phyloP scores from a whole-genome alignment of 23 red algal genomes.

The Gracilariopsis chorda region DNA sequence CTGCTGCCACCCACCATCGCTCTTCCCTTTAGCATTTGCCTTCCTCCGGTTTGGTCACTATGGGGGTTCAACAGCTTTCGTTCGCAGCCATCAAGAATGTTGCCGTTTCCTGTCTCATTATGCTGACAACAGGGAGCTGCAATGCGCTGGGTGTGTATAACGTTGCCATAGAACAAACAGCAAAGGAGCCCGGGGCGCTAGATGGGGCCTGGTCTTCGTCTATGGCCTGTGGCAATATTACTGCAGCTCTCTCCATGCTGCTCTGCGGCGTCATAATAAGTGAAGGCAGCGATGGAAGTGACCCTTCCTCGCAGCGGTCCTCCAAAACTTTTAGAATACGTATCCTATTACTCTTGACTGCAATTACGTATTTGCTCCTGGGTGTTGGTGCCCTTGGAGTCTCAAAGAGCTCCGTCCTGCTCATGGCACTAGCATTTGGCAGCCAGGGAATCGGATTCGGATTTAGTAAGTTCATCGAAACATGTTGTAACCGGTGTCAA shows the following conservation, averaged over 20 bases:
- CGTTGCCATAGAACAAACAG: not conserved
- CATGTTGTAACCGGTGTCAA: not conserved
- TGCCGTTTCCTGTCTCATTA: not conserved
- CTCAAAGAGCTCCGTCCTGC: not conserved
- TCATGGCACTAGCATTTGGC: not conserved
- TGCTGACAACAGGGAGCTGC: not conserved
- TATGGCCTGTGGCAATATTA: not conserved
- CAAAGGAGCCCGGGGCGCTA: not conserved
- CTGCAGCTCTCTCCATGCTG: not conserved
- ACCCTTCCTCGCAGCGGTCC: not conserved
- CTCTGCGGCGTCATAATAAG: slow-evolving; percentile 2
- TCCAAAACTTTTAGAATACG: slow-evolving; percentile 4
- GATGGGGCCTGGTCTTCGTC: slow-evolving; percentile 17
- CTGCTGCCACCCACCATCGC: too few species aligned
- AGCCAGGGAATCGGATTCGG: slow-evolving; percentile 2
- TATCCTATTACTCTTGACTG: not conserved
- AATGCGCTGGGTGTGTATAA: slow-evolving; percentile 32
- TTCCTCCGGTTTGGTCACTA: too few species aligned
- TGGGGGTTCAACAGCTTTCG: too few species aligned
- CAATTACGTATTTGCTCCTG: not conserved
- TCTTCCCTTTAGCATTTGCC: too few species aligned
- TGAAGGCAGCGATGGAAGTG: not conserved
- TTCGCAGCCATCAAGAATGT: slow-evolving; percentile 9
- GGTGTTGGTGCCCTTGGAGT: not conserved
- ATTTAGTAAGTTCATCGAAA: not conserved